Base-by-base conservation (phyloP, 2,329 filamentous ascomycete species). In the Ceratocystis cubensis region DNA sequence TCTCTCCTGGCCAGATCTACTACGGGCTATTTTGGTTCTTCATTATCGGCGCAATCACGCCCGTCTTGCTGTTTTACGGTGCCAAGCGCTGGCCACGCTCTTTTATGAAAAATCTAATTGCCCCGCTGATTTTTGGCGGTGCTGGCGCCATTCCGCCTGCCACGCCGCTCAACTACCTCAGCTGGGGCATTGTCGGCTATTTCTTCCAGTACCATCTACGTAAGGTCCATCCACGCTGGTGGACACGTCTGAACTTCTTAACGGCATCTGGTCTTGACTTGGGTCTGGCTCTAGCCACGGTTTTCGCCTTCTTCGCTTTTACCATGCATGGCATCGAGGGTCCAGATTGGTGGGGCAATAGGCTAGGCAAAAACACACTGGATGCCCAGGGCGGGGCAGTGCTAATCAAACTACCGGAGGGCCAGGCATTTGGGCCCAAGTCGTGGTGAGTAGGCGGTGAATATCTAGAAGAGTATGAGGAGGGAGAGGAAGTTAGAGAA, bases 181-280 rank as follows among this genome's bases (percentile, higher is more conserved):
- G 82, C n/a, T 91, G 88, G 87, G 86, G 84, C 20, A 76, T 87
- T 66, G 84, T 90, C 2, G 88, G 88, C 37, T 84, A 83, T 70
- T 69, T 88, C 41, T 91, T 90, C 78, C 87, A 91, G 73, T 84
- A 83, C 73, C 80, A 78, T 71, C 82, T 91, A 72, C 84, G 85
- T 74, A 82, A 82, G 71, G 79, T 80, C 15, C 80, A 83, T 73
- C 84, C 84, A 69, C 80, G 76, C 33, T 91, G 88, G 88, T 91
- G 88, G 88, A 83, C 82, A 74, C 80, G 85, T 30, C 82, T 88
- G 72, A 90, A 89, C 76, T 90, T 88, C 71, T 75, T 90, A 68
- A 86, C 87, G 0, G 86, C 85, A 13, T 87, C 86, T 0, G 87
- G 83, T 0, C 77, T 91, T 61, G 88, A 90, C 70, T 78, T 88